Conservation (phyloP, 2,329 filamentous ascomycete species). For the Cytospora leucostoma region DNA sequence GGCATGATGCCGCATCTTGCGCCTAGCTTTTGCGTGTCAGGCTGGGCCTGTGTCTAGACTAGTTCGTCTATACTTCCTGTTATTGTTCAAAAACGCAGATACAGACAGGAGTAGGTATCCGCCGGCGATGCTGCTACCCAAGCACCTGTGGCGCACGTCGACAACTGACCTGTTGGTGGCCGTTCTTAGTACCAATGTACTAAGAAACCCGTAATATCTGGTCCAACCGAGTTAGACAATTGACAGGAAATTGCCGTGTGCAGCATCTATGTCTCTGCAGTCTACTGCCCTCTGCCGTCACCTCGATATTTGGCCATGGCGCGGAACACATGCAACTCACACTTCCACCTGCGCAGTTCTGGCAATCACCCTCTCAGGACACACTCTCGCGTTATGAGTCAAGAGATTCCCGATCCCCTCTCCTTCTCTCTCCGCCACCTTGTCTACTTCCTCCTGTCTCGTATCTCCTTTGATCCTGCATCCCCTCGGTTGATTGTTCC, state of each 20-base stretch:
- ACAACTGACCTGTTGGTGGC: conserved; percentile 20
- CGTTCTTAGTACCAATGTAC: conserved; percentile 14
- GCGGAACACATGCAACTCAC: conserved; percentile 13
- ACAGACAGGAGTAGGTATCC: conserved; percentile 14
- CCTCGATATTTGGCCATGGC: conserved; percentile 19
- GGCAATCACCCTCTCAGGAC: conserved; percentile 3
- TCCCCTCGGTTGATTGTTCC: conserved; percentile 19
- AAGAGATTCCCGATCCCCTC: not conserved
- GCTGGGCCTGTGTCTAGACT: conserved; percentile 18
- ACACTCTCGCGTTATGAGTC: not conserved
- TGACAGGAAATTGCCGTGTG: conserved; percentile 22
- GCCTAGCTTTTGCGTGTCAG: conserved; percentile 15
- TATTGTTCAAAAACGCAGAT: not conserved
- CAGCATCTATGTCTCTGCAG: conserved; percentile 19
- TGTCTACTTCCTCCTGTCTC: conserved; percentile 14
- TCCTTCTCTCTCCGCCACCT: not conserved
- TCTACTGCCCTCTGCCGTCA: conserved; percentile 14
- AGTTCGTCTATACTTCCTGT: conserved; percentile 11
- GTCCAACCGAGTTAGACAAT: conserved; percentile 11
- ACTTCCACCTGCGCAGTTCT: not conserved
- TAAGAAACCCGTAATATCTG: conserved; percentile 10
- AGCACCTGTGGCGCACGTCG: conserved; percentile 16
- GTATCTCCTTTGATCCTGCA: conserved; percentile 16
- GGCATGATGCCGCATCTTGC: conserved; percentile 22
- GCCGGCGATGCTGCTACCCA: conserved; percentile 12